Evolutionary conservation across 2,329 filamentous ascomycete genomes (phyloP).

Genomic region (Aspergillus candidus): DNA sequence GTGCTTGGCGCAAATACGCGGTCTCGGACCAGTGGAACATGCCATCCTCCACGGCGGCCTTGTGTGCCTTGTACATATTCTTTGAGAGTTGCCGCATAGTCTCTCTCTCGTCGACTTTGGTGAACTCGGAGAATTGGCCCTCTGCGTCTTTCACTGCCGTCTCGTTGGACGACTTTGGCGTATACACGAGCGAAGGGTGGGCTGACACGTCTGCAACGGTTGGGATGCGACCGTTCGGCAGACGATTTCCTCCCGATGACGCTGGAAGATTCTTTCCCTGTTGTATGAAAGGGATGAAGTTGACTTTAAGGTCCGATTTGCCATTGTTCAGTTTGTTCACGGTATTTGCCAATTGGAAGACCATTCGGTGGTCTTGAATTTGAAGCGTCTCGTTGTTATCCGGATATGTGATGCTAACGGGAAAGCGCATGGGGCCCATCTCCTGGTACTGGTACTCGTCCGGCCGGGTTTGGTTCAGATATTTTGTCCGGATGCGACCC

Average conservation of each 20-base stretch:
- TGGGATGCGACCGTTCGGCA: slow-evolving; percentile 49
- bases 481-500: slow-evolving; percentile 41
- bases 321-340: slow-evolving; percentile 38
- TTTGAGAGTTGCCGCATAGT: slow-evolving; percentile 26
- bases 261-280: slow-evolving; percentile 47
- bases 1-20: slow-evolving; percentile 55
- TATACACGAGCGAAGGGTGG: slow-evolving; percentile 38
- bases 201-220: slow-evolving; percentile 44
- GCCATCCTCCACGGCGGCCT: slow-evolving; percentile 47
- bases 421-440: slow-evolving; percentile 44
- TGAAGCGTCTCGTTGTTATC: slow-evolving; percentile 39
- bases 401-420: slow-evolving; percentile 35
- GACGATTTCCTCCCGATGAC: slow-evolving; percentile 43
- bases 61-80: slow-evolving; percentile 47
- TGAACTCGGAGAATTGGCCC: slow-evolving; percentile 34
- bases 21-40: slow-evolving; percentile 62
- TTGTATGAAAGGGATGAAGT: slow-evolving; percentile 42
- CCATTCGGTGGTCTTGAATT: slow-evolving; percentile 40
- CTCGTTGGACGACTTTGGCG: slow-evolving; percentile 27
- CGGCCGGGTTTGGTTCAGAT: slow-evolving; percentile 35
- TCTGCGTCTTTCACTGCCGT: slow-evolving; percentile 34
- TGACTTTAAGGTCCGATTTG: slow-evolving; percentile 31
- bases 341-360: slow-evolving; percentile 39
- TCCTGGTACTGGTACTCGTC: slow-evolving; percentile 36
- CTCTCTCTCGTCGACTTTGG: slow-evolving; percentile 17